Evolutionary conservation across 192 early-diverging fungal genomes (phyloP).

Genomic region (Allomyces arbusculus): DNA sequence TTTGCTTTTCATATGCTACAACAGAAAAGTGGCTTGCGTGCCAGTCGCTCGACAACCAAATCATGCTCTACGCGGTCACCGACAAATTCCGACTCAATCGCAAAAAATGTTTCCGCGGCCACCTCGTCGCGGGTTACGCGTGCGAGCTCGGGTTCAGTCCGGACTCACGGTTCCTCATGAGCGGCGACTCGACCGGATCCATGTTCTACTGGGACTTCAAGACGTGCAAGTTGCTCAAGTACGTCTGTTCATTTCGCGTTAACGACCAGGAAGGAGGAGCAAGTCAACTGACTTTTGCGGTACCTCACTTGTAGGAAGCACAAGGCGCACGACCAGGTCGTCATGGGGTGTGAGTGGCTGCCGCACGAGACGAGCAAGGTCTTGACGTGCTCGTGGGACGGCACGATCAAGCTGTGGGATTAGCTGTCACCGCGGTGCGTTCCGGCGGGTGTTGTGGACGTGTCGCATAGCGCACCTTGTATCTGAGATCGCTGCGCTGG

Average conservation of each 20-base stretch:
- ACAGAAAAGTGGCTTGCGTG: conserved; percentile 83
- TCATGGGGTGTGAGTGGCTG: conserved; percentile 86
- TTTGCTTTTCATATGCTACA: conserved; percentile 1
- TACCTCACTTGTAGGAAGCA: conserved; percentile 30
- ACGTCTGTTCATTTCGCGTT: conserved; percentile 2
- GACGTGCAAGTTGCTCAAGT: conserved; percentile 55
- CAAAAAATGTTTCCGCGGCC: conserved; percentile 81
- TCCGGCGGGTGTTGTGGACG: no score
- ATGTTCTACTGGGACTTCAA: conserved; percentile 98
- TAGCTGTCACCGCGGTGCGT: conserved; percentile 1
- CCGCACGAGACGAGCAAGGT: conserved; percentile 82
- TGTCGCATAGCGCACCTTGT: no score
- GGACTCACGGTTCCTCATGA: conserved; percentile 67
- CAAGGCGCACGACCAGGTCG: conserved; percentile 78
- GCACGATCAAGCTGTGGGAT: conserved; percentile 76
- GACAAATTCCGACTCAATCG: conserved; percentile 70
- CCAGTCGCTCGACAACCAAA: conserved; percentile 90
- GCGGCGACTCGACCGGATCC: conserved; percentile 79
- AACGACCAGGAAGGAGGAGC: neutral
- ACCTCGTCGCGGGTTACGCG: conserved; percentile 88
- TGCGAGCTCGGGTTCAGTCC: conserved; percentile 85
- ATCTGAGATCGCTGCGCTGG: no score
- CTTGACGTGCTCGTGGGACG: conserved; percentile 89
- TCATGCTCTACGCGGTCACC: conserved; percentile 67
- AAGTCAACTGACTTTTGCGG: neutral